Evolutionary conservation across 225 moss, liverwort and hornwort genomes (phyloP).

Genomic region (Climacium dendroides): DNA sequence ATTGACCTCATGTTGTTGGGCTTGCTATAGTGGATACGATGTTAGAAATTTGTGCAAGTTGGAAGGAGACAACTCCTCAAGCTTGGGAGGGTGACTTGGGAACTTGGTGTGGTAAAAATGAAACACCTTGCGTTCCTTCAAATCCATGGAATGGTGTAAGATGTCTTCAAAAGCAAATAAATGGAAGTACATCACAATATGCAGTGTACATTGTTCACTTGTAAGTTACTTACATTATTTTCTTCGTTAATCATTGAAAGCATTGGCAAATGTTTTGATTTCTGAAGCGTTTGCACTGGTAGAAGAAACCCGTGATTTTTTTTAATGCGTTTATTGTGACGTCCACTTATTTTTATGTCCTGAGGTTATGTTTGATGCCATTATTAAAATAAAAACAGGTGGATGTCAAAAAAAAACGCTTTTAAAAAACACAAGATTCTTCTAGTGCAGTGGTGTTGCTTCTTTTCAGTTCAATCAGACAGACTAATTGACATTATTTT

Average conservation of each 20-base stretch:
- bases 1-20: not conserved
- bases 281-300: fast-evolving
- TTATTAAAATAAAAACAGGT: not conserved
- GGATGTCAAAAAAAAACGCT: fast-evolving
- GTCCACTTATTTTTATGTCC: not conserved
- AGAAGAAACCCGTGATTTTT: not conserved
- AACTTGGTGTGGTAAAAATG: not conserved
- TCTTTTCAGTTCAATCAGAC: not conserved
- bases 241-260: not conserved
- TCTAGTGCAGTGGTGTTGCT: not conserved
- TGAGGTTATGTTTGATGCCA: fast-evolving
- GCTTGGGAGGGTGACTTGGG: not conserved
- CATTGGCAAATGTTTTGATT: not conserved
- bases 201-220: not conserved
- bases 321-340: fast-evolving
- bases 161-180: not conserved
- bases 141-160: not conserved
- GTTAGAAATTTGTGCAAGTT: not conserved
- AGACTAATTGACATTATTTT: not conserved
- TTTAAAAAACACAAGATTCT: not conserved
- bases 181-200: not conserved
- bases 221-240: not conserved
- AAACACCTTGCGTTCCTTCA: not conserved
- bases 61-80: not conserved
- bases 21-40: not conserved